These are phyloP conservation scores for Aspergillus sojae DNA, from an alignment of 2,329 filamentous ascomycete species.

Conservation along the genomic window DNA sequence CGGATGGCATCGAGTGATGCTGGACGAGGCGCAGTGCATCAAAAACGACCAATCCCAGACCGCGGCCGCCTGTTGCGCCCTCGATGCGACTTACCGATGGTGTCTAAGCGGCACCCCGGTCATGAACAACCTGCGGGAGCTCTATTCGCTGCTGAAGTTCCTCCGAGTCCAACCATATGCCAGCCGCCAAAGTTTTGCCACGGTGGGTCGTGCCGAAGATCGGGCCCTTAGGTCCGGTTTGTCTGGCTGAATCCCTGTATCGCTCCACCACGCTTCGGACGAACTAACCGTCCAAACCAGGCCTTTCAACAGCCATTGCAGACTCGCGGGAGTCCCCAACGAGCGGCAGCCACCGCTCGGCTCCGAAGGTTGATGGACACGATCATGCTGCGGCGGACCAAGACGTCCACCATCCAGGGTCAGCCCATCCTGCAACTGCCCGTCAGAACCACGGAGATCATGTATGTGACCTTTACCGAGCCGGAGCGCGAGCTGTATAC, in stretches of 20 bases:
- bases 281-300: not conserved
- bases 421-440: not conserved
- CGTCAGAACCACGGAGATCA: not conserved
- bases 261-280: not conserved
- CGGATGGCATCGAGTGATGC: slow-evolving; percentile 1
- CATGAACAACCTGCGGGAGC: not conserved
- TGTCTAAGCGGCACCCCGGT: slow-evolving; percentile 1
- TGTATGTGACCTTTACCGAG: not conserved
- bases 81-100: not conserved
- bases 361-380: not conserved
- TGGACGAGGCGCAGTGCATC: slow-evolving; percentile 1
- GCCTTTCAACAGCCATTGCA: not conserved
- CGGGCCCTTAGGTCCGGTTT: too few relatives aligned
- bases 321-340: not conserved
- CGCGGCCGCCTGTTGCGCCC: not conserved
- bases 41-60: not conserved
- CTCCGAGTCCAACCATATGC: not conserved
- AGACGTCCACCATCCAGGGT: not conserved
- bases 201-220: not conserved
- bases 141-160: slow-evolving; percentile 2
- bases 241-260: too few relatives aligned
- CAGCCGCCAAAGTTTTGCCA: not conserved
- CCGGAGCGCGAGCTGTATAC: not conserved
- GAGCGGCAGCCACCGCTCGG: too few relatives aligned
- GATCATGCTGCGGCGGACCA: not conserved